These are phyloP conservation scores for Dichotomocladium elegans DNA, from an alignment of 371 early-diverging fungal species.

Conservation along the genomic window DNA sequence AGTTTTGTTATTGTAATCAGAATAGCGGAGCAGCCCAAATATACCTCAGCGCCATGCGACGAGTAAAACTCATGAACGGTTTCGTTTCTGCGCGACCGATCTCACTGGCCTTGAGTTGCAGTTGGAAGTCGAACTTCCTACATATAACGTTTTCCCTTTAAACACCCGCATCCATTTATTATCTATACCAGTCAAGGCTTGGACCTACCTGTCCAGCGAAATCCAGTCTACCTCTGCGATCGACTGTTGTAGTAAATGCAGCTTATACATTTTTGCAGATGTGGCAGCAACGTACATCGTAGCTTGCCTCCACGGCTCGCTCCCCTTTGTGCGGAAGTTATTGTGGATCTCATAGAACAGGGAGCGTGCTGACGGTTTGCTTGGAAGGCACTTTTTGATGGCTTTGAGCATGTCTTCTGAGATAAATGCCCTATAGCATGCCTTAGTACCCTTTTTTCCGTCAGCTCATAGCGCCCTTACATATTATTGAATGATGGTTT, in stretches of 20 bases:
- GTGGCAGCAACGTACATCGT: constrained; percentile 28
- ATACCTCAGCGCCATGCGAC: constrained; percentile 38
- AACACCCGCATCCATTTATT: not conserved
- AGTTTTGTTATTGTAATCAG: too few species aligned
- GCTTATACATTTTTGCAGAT: constrained; percentile 25
- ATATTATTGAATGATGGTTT: constrained; percentile 32
- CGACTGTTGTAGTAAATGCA: constrained; percentile 14
- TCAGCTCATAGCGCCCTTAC: constrained; percentile 16
- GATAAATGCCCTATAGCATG: constrained; percentile 31
- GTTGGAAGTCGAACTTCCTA: constrained; percentile 41
- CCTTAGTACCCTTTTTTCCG: too few species aligned
- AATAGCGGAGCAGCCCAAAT: too few species aligned
- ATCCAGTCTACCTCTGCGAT: constrained; percentile 36
- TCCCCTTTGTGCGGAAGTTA: constrained; percentile 24
- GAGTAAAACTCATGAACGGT: constrained; percentile 39
- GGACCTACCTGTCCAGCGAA: constrained; percentile 34
- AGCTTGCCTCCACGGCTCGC: constrained; percentile 13
- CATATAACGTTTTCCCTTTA: not conserved
- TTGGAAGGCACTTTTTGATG: not conserved
- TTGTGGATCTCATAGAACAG: constrained; percentile 40
- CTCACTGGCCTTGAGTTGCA: constrained; percentile 20
- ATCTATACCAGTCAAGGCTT: not conserved
- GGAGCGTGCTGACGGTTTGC: constrained; percentile 10
- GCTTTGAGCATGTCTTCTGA: constrained; percentile 11
- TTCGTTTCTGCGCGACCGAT: constrained; percentile 28